Evolutionary conservation across 208 protist genomes (phyloP).

Genomic region (Leishmania arabica): DNA sequence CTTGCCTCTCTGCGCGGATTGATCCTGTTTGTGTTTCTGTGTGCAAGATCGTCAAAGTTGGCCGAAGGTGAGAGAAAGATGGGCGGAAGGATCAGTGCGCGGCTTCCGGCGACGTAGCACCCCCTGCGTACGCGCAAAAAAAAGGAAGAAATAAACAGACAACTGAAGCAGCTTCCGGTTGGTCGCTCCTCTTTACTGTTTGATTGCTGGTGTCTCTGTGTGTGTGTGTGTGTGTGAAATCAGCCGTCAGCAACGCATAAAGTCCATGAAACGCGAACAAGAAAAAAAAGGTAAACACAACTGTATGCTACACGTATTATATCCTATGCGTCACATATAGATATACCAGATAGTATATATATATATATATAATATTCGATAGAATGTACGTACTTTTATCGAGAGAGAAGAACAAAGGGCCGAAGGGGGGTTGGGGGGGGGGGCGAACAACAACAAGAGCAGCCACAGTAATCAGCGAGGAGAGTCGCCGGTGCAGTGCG

Average conservation of each 20-base stretch:
- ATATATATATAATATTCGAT: too few species aligned
- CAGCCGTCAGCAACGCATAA: too few species aligned
- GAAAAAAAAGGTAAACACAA: neutral
- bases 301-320: neutral
- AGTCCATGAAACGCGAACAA: neutral
- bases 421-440: neutral
- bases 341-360: too few species aligned
- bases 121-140: too few species aligned
- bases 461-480: neutral
- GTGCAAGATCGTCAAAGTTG: neutral
- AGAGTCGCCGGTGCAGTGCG: neutral
- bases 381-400: neutral
- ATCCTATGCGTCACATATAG: too few species aligned
- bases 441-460: neutral
- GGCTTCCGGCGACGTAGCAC: too few species aligned
- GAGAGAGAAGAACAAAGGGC: neutral
- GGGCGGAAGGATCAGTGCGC: too few species aligned
- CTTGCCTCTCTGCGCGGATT: too few species aligned
- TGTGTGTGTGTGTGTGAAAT: neutral
- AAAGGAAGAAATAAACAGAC: neutral
- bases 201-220: neutral
- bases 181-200: neutral
- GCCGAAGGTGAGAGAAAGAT: neutral
- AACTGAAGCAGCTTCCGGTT: neutral
- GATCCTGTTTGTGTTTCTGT: too few species aligned